A percentile compares a stretch with the other conserved stretches of the same genome.
These are phyloP conservation scores for Blastobotrys elegans DNA, from an alignment of 1,139 yeast species.

Conservation along the genomic window DNA sequence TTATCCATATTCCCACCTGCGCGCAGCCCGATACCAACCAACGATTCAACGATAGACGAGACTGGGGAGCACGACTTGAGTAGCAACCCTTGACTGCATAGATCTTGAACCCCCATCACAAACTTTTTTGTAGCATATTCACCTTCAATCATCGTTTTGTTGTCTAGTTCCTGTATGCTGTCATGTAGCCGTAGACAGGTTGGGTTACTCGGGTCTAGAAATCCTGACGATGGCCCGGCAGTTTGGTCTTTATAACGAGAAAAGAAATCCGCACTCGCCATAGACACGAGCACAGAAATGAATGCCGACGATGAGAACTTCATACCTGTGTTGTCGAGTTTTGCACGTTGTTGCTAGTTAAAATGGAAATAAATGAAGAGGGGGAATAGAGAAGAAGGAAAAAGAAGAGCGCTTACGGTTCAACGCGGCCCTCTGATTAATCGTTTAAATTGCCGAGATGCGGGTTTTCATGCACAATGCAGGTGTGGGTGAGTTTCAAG, in stretches of 20 bases:
- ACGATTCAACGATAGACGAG: neutral
- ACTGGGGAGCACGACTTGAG: neutral
- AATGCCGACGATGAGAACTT: too few relatives aligned
- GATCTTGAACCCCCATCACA: slow-evolving; percentile 4
- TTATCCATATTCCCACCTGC: neutral
- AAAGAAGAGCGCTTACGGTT: neutral
- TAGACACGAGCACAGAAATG: too few relatives aligned
- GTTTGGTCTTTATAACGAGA: neutral
- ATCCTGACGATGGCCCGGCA: slow-evolving; percentile 7
- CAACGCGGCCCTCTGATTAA: too few relatives aligned
- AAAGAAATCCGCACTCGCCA: neutral
- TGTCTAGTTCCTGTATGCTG: neutral
- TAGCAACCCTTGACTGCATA: slow-evolving; percentile 5
- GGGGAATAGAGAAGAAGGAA: neutral
- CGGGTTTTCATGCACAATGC: neutral
- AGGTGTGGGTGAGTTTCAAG: slow-evolving; percentile 3
- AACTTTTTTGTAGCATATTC: slow-evolving; percentile 5
- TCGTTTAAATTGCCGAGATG: neutral
- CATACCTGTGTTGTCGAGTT: neutral
- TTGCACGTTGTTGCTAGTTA: too few relatives aligned
- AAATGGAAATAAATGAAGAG: neutral
- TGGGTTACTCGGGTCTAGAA: slow-evolving; percentile 9
- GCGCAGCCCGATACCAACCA: neutral
- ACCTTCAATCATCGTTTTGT: neutral
- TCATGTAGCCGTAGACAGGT: neutral